Percentiles rank a stretch among this genome's conserved stretches.
Evolutionary conservation across 106 monocot genomes (phyloP).

Genomic region (Dendrobium officinale): DNA sequence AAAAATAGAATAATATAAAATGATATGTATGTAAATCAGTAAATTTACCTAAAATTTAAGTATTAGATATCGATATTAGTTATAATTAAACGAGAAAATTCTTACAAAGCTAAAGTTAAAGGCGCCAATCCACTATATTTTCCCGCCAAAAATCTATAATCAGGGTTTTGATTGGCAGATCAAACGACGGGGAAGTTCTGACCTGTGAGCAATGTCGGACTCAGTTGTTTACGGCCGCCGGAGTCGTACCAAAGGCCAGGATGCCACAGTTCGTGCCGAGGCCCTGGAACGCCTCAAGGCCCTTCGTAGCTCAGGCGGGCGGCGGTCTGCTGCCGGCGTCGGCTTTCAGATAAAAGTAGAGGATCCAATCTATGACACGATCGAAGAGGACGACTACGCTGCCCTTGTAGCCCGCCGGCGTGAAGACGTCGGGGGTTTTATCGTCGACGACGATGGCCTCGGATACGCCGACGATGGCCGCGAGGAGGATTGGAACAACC

Average conservation of each 20-base stretch:
- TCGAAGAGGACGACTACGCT: conserved; percentile 71
- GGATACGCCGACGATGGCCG: conserved; percentile 83
- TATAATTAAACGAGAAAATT: too few species aligned
- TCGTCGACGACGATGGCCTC: conserved; percentile 87
- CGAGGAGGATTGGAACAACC: conserved; percentile 92
- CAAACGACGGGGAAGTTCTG: neutral
- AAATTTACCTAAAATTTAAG: too few species aligned
- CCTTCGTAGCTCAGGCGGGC: conserved; percentile 42
- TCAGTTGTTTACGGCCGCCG: conserved; percentile 41
- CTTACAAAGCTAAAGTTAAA: too few species aligned
- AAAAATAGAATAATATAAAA: too few species aligned
- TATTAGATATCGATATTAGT: too few species aligned
- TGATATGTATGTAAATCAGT: too few species aligned
- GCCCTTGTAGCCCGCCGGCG: conserved; percentile 73
- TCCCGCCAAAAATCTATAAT: neutral
- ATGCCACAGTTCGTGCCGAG: conserved; percentile 33
- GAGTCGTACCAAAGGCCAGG: conserved; percentile 26
- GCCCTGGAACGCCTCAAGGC: conserved; percentile 74
- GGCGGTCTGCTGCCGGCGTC: conserved; percentile 26
- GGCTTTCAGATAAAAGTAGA: conserved; percentile 58
- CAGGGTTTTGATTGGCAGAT: neutral
- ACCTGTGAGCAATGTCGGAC: conserved; percentile 18
- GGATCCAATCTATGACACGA: conserved; percentile 85
- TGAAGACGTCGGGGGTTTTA: conserved; percentile 57
- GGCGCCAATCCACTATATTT: too few species aligned